Conservation (phyloP, 306 rosid genomes). For the Ormosia emarginata region DNA sequence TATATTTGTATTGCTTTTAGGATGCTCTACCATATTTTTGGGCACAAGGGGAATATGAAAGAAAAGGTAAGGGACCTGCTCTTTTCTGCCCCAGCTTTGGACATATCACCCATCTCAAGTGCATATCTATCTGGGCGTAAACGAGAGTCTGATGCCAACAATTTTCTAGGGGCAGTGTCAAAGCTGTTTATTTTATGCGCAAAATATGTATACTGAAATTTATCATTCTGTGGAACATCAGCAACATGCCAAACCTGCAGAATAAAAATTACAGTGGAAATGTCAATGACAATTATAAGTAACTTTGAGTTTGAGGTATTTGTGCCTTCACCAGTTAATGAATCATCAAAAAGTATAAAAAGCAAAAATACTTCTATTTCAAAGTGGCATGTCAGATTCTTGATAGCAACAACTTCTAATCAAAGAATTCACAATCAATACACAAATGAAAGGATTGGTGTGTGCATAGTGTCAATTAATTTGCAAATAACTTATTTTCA, state of each 20-base stretch:
- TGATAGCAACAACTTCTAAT: not conserved
- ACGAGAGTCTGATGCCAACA: slow-evolving; percentile 77
- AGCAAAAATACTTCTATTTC: not conserved
- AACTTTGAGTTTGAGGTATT: not conserved
- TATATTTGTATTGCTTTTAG: not conserved
- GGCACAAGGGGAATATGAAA: not conserved
- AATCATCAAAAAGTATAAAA: not conserved
- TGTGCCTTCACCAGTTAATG: not conserved
- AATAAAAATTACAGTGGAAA: not conserved
- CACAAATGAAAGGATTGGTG: not conserved
- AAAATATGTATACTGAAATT: slow-evolving; percentile 70
- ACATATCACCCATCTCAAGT: slow-evolving; percentile 66
- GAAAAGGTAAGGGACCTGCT: slow-evolving; percentile 44
- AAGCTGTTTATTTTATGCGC: slow-evolving; percentile 83
- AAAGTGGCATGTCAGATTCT: not conserved
- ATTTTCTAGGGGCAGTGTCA: slow-evolving; percentile 61
- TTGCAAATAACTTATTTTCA: not conserved
- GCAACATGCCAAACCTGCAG: slow-evolving; percentile 76
- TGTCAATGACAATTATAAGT: not conserved
- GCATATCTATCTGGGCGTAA: slow-evolving; percentile 78
- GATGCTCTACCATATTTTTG: not conserved
- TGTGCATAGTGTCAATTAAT: not conserved
- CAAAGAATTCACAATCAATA: not conserved
- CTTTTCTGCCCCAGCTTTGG: slow-evolving; percentile 71
- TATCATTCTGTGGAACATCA: slow-evolving; percentile 55